Evolutionary conservation across 129 eudicot genomes (phyloP).

Genomic region (Lactuca sativa): DNA sequence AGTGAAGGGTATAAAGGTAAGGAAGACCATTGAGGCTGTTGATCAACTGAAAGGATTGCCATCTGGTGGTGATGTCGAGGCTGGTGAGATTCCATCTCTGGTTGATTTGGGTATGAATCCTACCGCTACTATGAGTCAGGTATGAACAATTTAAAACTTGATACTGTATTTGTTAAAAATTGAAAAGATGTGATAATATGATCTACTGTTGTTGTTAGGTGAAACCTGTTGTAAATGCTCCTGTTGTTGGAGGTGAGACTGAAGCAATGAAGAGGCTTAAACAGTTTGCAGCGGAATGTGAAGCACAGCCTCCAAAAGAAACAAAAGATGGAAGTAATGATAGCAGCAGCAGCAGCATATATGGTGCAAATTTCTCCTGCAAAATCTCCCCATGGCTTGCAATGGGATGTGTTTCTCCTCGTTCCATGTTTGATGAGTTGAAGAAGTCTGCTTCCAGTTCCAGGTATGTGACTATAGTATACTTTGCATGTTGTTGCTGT

Average conservation of each 20-base stretch:
- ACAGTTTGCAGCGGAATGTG: constrained; percentile 78
- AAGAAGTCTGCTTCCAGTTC: constrained; percentile 89
- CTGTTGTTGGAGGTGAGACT: constrained; percentile 85
- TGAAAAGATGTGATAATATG: background rate
- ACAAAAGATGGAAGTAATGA: constrained; percentile 58
- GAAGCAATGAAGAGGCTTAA: constrained; percentile 82
- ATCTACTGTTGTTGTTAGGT: constrained; percentile 38
- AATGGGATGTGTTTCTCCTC: constrained; percentile 90
- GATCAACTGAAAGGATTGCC: constrained; percentile 89
- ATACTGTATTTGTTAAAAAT: background rate
- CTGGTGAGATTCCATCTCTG: constrained; percentile 89
- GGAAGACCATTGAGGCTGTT: constrained; percentile 70
- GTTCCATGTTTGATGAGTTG: constrained; percentile 81
- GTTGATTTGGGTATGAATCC: constrained; percentile 86
- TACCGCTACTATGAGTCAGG: constrained; percentile 65
- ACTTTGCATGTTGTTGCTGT: background rate
- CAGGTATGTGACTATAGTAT: background rate
- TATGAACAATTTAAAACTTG: constrained; percentile 22
- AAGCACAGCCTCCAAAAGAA: constrained; percentile 63
- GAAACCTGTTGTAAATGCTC: constrained; percentile 61
- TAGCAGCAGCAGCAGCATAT: constrained; percentile 39
- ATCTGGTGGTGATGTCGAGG: constrained; percentile 63
- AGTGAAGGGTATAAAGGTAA: constrained; percentile 69
- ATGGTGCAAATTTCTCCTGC: constrained; percentile 95
- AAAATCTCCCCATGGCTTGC: constrained; percentile 98